phyloP scores from a whole-genome alignment of 768 basidiomycete species.

The Xanthoconium purpureum region DNA sequence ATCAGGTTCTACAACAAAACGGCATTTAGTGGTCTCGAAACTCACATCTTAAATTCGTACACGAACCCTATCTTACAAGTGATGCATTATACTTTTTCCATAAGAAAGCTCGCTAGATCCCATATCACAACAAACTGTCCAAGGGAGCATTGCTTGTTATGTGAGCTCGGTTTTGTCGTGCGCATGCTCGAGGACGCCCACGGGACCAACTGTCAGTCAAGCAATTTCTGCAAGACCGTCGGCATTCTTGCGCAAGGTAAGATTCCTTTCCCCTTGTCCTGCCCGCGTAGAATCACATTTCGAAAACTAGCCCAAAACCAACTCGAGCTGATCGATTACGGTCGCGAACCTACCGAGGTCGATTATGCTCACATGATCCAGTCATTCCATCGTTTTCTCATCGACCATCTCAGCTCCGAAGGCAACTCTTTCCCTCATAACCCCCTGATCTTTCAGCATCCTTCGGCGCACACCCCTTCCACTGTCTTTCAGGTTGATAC shows the following conservation, averaged over 20 bases:
- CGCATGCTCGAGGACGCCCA: conserved; percentile 95
- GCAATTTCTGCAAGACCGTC: conserved; percentile 95
- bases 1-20: conserved; percentile 92
- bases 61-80: conserved; percentile 88
- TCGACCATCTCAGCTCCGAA: conserved; percentile 80
- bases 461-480: conserved; percentile 8
- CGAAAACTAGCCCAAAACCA: conserved; percentile 57
- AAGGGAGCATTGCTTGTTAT: conserved; percentile 89
- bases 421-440: conserved; percentile 64
- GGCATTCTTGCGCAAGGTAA: conserved; percentile 84
- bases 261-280: conserved; percentile 1
- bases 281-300: not conserved
- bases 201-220: conserved; percentile 93
- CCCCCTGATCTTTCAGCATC: conserved; percentile 44
- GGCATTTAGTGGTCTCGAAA: conserved; percentile 86
- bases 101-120: conserved; percentile 81
- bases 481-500: conserved; percentile 20
- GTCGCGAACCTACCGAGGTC: conserved; percentile 66
- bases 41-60: conserved; percentile 96
- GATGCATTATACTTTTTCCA: conserved; percentile 79
- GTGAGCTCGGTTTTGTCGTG: conserved; percentile 91
- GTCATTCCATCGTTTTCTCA: conserved; percentile 88
- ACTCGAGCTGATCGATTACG: conserved; percentile 87
- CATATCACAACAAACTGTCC: conserved; percentile 88
- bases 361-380: conserved; percentile 91